A percentile compares a stretch with the other conserved stretches of the same genome.
These are phyloP conservation scores for Chenopodium berlandieri DNA, from an alignment of 148 eudicot species.

Conservation along the genomic window DNA sequence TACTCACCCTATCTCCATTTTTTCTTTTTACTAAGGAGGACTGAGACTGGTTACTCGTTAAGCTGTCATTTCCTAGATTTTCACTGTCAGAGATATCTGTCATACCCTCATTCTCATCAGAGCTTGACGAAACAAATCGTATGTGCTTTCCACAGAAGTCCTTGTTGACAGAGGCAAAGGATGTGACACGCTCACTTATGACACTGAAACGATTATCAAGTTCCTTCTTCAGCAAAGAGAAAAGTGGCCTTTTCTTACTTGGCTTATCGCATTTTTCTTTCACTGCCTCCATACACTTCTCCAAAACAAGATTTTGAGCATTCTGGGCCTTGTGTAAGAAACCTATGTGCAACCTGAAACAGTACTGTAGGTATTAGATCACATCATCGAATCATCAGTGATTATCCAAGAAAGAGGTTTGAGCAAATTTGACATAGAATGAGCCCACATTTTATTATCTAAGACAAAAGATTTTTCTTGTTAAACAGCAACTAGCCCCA, in stretches of 20 bases:
- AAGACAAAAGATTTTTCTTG: not conserved
- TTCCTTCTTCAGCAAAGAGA: slow-evolving; percentile 59
- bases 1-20: slow-evolving; percentile 49
- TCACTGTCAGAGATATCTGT: slow-evolving; percentile 33
- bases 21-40: slow-evolving; percentile 33
- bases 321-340: slow-evolving; percentile 45
- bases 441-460: not conserved
- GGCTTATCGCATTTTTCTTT: slow-evolving; percentile 30
- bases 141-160: slow-evolving; percentile 59
- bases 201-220: slow-evolving; percentile 67
- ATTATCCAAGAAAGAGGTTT: not conserved
- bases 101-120: slow-evolving; percentile 51
- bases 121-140: slow-evolving; percentile 57
- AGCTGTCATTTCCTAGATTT: slow-evolving; percentile 26
- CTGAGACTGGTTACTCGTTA: slow-evolving; percentile 25
- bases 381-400: not conserved
- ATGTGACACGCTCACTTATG: slow-evolving; percentile 52
- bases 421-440: not conserved
- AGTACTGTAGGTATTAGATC: slow-evolving; percentile 12
- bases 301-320: slow-evolving; percentile 37
- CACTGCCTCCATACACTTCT: slow-evolving; percentile 30
- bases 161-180: slow-evolving; percentile 50
- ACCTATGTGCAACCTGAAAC: slow-evolving; percentile 54
- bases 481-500: not conserved
- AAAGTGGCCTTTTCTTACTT: slow-evolving; percentile 51